Evolutionary conservation across 2,329 filamentous ascomycete genomes (phyloP).

Genomic region (Xylaria sp.): DNA sequence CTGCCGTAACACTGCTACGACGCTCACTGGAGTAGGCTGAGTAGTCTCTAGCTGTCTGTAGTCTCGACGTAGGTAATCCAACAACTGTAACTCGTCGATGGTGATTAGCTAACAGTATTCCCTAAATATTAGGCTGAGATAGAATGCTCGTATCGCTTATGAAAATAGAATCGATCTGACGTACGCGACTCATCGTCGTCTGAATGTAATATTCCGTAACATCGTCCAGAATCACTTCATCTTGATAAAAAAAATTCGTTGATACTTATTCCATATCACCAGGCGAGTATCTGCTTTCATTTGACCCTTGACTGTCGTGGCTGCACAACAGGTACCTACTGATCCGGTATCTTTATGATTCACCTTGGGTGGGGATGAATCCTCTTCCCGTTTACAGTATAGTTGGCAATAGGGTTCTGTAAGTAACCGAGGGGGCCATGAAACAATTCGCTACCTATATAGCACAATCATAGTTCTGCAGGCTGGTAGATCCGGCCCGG

Average conservation of each 20-base stretch:
- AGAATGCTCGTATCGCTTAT: background rate
- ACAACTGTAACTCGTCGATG: background rate
- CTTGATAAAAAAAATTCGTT: no score
- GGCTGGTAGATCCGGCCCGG: background rate
- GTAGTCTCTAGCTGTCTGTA: background rate
- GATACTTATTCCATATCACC: background rate
- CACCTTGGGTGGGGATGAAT: background rate
- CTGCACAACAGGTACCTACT: background rate
- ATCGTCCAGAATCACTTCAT: background rate
- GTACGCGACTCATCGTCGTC: background rate
- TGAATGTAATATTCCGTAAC: background rate
- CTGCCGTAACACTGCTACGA: constrained; percentile 5
- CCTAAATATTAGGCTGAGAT: background rate
- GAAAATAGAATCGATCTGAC: background rate
- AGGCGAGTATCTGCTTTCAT: no score
- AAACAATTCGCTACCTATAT: background rate
- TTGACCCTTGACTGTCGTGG: no score
- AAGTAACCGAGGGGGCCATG: background rate
- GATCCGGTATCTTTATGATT: background rate
- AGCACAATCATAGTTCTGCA: background rate
- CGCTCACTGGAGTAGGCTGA: background rate
- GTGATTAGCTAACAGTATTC: background rate
- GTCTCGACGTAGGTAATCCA: background rate
- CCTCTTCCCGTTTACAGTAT: background rate
- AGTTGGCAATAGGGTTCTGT: no score